A percentile compares a stretch with the other conserved stretches of the same genome.
Conservation (phyloP, 1,284 basidiomycete genomes). For the Puccinia hordei region DNA sequence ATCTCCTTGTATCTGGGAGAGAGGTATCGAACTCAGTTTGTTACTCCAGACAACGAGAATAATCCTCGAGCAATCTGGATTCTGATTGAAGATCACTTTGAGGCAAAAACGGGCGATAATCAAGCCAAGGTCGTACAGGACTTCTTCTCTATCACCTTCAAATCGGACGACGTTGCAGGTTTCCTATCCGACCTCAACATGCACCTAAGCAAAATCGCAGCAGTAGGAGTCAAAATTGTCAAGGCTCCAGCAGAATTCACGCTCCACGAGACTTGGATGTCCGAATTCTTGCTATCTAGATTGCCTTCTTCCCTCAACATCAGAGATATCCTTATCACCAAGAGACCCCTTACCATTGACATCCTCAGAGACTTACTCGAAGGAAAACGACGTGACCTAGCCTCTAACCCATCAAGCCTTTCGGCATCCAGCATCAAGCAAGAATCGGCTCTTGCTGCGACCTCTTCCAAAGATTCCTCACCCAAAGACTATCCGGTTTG, state of each 20-base stretch:
- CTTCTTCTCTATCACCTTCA: not conserved
- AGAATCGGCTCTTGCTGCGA: not conserved
- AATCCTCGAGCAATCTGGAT: not conserved
- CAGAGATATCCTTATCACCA: too few species aligned
- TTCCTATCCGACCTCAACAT: not conserved
- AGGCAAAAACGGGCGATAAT: not conserved
- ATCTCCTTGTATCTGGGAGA: not conserved
- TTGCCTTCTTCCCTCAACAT: not conserved
- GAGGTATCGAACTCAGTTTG: not conserved
- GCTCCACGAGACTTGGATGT: not conserved
- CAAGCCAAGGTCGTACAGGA: conserved; percentile 1
- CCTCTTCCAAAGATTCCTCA: too few species aligned
- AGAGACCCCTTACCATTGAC: too few species aligned
- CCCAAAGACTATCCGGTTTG: not conserved
- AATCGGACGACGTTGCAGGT: not conserved
- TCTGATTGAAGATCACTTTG: not conserved
- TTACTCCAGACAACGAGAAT: not conserved
- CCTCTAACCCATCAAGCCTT: not conserved
- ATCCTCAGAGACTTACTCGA: too few species aligned
- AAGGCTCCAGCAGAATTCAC: not conserved
- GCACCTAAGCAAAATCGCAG: not conserved
- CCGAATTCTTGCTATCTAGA: not conserved
- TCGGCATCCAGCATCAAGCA: not conserved
- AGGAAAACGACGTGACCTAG: not conserved
- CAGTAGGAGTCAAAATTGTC: not conserved